phyloP scores from a whole-genome alignment of 768 basidiomycete species.

The Tricholomella constricta region DNA sequence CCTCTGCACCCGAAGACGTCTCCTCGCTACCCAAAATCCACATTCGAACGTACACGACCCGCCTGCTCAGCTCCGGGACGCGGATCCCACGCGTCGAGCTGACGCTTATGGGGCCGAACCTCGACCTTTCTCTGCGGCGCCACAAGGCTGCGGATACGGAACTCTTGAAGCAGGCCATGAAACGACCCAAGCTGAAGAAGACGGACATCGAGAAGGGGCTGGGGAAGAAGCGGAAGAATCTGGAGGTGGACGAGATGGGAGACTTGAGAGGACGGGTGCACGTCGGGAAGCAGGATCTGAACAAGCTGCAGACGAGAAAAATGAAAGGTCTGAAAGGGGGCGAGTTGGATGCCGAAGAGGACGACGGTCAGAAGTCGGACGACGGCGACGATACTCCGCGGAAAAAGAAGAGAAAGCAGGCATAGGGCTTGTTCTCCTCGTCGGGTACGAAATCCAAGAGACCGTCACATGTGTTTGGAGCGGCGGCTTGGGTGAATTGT shows the following conservation, averaged over 20 bases:
- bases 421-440: background rate
- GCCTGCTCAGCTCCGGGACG: constrained; percentile 73
- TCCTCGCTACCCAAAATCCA: constrained; percentile 77
- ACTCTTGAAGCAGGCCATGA: constrained; percentile 78
- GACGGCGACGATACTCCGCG: constrained; percentile 12
- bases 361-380: constrained; percentile 22
- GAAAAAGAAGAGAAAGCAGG: constrained; percentile 23
- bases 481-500: too few relatives aligned
- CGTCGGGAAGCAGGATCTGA: constrained; percentile 85
- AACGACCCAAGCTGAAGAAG: constrained; percentile 86
- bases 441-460: too few relatives aligned
- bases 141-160: constrained; percentile 77
- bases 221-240: constrained; percentile 92
- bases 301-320: constrained; percentile 86
- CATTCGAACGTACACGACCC: constrained; percentile 82
- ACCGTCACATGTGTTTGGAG: too few relatives aligned
- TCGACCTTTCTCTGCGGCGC: constrained; percentile 82
- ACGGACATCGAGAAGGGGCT: constrained; percentile 81
- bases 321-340: constrained; percentile 87
- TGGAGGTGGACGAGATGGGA: constrained; percentile 98
- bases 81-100: constrained; percentile 83
- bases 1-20: constrained; percentile 38
- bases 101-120: constrained; percentile 86
- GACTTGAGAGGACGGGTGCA: constrained; percentile 91
- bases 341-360: constrained; percentile 23